Base-by-base conservation (phyloP, 352 stramenopile genomes). In the Globisporangium paroecandrum region DNA sequence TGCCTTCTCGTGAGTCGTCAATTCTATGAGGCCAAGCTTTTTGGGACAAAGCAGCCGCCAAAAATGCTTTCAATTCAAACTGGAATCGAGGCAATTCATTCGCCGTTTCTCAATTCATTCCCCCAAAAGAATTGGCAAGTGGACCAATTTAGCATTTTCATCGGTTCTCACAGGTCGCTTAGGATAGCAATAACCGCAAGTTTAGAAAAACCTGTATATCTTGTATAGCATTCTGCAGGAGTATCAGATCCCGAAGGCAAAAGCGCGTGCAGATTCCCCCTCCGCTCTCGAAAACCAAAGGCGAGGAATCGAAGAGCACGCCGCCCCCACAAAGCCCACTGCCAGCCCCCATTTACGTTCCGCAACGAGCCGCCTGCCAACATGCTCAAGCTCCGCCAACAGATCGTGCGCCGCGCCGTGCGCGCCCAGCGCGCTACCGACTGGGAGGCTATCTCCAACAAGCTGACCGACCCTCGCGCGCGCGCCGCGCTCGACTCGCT, bases 331-430 rank as follows among this genome's bases (percentile, higher is more conserved):
- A 68, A 53, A 66, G n/a, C 47, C 47, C 56, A 47, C 56, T 25
- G 32, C 53, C 25, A 62, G 56, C 25, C 20, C 32, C 56, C 27
- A 34, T 38, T 58, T 58, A 64, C 58, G 58, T 46, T 49, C 32
- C 27, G 47, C 54, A 64, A 57, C 62, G 56, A 62, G 56, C n/a
- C 10, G 66, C 56, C 66, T 24, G 24, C 27, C n/a, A 79, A 72
- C 65, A 91, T 93, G 85, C 71, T 89, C 68, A 85, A 89, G 73
- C 76, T 91, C 69, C 83, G 83, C 69, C 82, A 91, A 74, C 85
- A 91, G 76, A 74, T 93, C 71, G 78, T 91, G 74, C 80, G 81
- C 72, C 79, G 82, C 69, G 66, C 60, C 66, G 74, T 81, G 49
- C 66, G 73, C 68, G 71, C 80, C 57, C 79, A 83, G 72, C 85